phyloP scores from a whole-genome alignment of 1,139 yeast species.

The Suhomyces guaymorum region DNA sequence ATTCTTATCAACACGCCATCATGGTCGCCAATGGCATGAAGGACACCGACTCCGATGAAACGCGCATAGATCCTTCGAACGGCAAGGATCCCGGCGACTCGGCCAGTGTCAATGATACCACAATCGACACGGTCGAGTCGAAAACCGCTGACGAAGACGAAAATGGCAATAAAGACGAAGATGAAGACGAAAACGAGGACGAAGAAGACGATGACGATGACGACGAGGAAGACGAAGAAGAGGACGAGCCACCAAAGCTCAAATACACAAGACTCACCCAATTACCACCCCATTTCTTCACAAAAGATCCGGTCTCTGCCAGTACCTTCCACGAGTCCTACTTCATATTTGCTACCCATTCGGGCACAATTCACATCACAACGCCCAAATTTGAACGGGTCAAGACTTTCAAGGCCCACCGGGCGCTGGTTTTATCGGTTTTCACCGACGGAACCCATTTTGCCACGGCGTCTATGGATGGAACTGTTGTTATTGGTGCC shows the following conservation, averaged over 20 bases:
- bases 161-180: constrained; percentile 22
- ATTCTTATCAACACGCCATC: background rate
- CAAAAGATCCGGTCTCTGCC: constrained; percentile 75
- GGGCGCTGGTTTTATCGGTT: constrained; percentile 76
- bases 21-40: background rate
- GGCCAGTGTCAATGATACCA: too few relatives aligned
- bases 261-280: constrained; percentile 66
- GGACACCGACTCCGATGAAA: background rate
- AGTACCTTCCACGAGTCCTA: constrained; percentile 58
- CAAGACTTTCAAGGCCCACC: constrained; percentile 78
- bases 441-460: constrained; percentile 72
- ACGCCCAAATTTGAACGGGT: constrained; percentile 57
- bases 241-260: constrained; percentile 64
- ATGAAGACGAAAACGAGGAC: constrained; percentile 24
- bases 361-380: constrained; percentile 76
- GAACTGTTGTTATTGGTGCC: constrained; percentile 83
- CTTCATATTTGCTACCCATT: constrained; percentile 84
- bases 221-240: constrained; percentile 26
- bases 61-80: background rate
- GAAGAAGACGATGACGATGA: constrained; percentile 9
- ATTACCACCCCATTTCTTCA: constrained; percentile 68
- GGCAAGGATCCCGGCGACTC: too few relatives aligned
- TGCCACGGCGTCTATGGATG: constrained; percentile 91
- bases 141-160: constrained; percentile 6
- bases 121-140: background rate